Evolutionary conservation across 1,284 basidiomycete species (phyloP).

Genomic region (Boletus sp.): DNA sequence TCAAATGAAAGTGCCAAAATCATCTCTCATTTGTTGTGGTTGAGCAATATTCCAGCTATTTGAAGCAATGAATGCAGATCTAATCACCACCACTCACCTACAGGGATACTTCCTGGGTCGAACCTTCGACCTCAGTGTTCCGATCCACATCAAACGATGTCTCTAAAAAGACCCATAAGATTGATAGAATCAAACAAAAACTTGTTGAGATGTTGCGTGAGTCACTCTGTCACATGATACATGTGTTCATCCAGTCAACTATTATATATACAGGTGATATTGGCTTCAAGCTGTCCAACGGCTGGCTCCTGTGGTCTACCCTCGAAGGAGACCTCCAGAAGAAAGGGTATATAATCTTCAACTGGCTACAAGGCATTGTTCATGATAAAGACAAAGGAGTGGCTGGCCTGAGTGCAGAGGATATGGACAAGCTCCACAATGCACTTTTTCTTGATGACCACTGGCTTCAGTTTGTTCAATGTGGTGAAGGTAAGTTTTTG

Average conservation of each 20-base stretch:
- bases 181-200: conserved; percentile 5
- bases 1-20: neutral
- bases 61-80: neutral
- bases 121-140: neutral
- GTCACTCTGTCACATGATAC: neutral
- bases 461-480: no score
- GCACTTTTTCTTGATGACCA: no score
- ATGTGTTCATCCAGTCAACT: neutral
- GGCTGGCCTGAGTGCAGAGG: no score
- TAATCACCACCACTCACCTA: neutral
- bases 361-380: no score
- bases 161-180: neutral
- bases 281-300: neutral
- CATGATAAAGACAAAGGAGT: no score
- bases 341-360: neutral
- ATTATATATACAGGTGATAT: neutral
- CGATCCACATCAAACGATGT: neutral
- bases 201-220: conserved; percentile 19
- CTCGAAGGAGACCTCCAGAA: neutral
- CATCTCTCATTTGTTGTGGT: neutral
- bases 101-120: neutral
- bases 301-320: conserved; percentile 15
- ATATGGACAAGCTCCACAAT: no score
- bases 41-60: neutral
- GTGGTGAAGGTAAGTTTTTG: no score